These are phyloP conservation scores for Penicillium goetzii DNA, from an alignment of 495 filamentous ascomycete genomes.

Conservation along the genomic window DNA sequence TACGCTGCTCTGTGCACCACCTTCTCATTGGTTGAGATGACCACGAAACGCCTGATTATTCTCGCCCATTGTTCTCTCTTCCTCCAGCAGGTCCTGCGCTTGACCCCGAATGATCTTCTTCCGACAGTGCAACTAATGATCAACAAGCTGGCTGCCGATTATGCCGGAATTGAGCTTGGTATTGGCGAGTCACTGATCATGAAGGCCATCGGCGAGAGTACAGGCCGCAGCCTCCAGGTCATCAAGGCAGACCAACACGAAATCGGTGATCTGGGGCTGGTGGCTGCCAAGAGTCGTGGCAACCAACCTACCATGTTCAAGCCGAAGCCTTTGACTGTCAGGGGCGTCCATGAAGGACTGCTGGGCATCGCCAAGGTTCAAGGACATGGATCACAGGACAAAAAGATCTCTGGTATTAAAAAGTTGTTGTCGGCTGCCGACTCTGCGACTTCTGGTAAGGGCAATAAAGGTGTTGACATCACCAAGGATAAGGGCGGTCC, in stretches of 20 bases:
- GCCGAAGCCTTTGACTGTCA: constrained; percentile 86
- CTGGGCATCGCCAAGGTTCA: constrained; percentile 85
- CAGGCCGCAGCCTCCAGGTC: constrained; percentile 80
- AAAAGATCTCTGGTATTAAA: constrained; percentile 93
- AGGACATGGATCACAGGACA: constrained; percentile 84
- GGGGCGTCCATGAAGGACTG: constrained; percentile 83
- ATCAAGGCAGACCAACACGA: constrained; percentile 95
- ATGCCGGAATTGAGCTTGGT: constrained; percentile 91
- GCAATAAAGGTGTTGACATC: constrained; percentile 74
- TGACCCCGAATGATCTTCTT: constrained; percentile 87
- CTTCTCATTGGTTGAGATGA: constrained; percentile 91
- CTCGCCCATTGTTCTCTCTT: constrained; percentile 87
- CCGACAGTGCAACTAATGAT: constrained; percentile 93
- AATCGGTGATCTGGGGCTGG: constrained; percentile 91
- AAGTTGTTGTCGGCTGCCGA: constrained; percentile 90
- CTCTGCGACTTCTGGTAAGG: constrained; percentile 66
- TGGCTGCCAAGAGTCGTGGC: constrained; percentile 90
- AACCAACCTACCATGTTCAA: constrained; percentile 98
- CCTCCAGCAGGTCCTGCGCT: constrained; percentile 85
- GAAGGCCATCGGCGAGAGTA: constrained; percentile 95
- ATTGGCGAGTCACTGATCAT: constrained; percentile 98
- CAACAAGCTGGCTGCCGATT: constrained; percentile 96
- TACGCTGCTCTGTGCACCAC: constrained; percentile 95
- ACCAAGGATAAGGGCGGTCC: constrained; percentile 90
- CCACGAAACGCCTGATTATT: constrained; percentile 86